Percentiles rank a stretch among this genome's conserved stretches.
phyloP scores from a whole-genome alignment of 306 rosid species.

The Dryas octopetala region DNA sequence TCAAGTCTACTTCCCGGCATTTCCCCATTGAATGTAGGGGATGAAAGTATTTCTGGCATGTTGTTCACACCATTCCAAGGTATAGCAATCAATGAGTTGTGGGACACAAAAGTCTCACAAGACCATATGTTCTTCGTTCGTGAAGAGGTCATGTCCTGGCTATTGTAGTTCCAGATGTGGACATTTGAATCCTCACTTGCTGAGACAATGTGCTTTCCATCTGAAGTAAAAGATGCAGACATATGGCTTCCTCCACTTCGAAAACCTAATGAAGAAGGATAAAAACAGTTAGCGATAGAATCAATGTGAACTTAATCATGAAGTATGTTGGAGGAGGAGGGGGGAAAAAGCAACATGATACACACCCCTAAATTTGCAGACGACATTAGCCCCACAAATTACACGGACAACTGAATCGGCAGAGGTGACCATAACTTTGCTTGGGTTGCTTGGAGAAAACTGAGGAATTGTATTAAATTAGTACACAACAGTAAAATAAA shows the following conservation, averaged over 20 bases:
- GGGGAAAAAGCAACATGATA: background rate
- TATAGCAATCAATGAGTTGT: slow-evolving; percentile 62
- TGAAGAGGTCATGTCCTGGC: slow-evolving; percentile 51
- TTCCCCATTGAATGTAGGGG: slow-evolving; percentile 40
- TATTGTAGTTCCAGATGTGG: slow-evolving; percentile 59
- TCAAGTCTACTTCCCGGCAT: slow-evolving; percentile 19
- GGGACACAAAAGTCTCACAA: slow-evolving; percentile 62
- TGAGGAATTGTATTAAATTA: slow-evolving; percentile 30
- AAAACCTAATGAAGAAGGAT: slow-evolving; percentile 44
- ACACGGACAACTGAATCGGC: slow-evolving; percentile 66
- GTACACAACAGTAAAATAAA: slow-evolving; percentile 6
- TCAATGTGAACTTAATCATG: background rate
- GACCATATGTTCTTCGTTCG: slow-evolving; percentile 53
- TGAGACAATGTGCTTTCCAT: slow-evolving; percentile 78
- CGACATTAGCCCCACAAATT: slow-evolving; percentile 47
- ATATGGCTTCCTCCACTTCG: slow-evolving; percentile 60
- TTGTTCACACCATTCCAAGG: slow-evolving; percentile 78
- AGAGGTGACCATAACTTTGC: slow-evolving; percentile 60
- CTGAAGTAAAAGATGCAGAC: slow-evolving; percentile 72
- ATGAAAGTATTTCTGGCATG: slow-evolving; percentile 39
- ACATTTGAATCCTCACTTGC: slow-evolving; percentile 73
- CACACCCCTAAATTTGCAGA: slow-evolving; percentile 68
- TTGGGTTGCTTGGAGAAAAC: slow-evolving; percentile 61
- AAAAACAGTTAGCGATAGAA: background rate
- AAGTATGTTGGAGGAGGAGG: no score